phyloP scores from a whole-genome alignment of 345 rosid genomes.

The Abelmoschus esculentus region DNA sequence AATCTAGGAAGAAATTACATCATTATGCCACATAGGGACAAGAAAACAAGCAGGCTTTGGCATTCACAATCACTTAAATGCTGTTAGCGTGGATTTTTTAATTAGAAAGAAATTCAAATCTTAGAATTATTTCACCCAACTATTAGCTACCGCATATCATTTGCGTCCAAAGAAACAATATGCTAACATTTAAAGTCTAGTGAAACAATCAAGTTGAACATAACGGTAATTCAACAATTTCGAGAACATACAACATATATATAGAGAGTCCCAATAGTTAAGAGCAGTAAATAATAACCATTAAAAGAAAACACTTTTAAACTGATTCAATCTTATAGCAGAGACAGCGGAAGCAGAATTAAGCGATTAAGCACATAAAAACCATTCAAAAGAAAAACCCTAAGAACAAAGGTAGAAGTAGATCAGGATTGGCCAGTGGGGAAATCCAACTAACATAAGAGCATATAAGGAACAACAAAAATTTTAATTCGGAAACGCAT shows the following conservation, averaged over 20 bases:
- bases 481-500: neutral
- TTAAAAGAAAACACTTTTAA: neutral
- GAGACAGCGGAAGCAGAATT: too few relatives aligned
- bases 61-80: too few relatives aligned
- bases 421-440: neutral
- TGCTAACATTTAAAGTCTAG: neutral
- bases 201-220: neutral
- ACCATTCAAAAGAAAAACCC: neutral
- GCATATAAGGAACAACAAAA: neutral
- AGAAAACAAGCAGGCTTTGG: too few relatives aligned
- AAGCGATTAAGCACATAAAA: neutral
- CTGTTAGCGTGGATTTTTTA: too few relatives aligned
- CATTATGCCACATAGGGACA: too few relatives aligned
- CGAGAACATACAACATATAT: neutral
- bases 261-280: neutral
- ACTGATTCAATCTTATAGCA: neutral
- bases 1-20: too few relatives aligned
- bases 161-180: neutral
- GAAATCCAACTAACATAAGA: neutral
- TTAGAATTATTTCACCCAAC: too few relatives aligned
- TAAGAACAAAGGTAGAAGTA: neutral
- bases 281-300: neutral
- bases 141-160: neutral
- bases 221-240: neutral
- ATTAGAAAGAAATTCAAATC: too few relatives aligned